A percentile compares a stretch with the other conserved stretches of the same genome.
Evolutionary conservation across 768 basidiomycete species (phyloP).

Genomic region (Tricholoma bakamatsutake): DNA sequence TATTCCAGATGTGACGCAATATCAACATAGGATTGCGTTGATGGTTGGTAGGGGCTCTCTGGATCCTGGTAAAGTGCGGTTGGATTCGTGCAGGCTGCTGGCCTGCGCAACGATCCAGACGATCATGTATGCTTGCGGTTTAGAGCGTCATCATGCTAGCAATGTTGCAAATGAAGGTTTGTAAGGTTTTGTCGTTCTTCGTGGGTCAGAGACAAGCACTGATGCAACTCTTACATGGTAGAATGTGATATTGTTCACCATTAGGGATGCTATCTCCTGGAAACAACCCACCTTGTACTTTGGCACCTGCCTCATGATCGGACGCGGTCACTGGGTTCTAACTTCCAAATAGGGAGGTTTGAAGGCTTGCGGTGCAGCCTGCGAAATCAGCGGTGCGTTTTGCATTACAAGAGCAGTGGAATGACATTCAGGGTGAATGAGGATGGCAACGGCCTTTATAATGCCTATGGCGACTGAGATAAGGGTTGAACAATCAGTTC

Average conservation of each 20-base stretch:
- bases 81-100: neutral
- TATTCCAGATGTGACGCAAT: neutral
- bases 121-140: neutral
- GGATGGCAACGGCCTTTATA: neutral
- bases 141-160: neutral
- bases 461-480: neutral
- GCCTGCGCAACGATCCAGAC: neutral
- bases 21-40: neutral
- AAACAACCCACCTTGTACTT: neutral
- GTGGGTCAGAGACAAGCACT: slow-evolving; percentile 2
- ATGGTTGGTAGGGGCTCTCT: neutral
- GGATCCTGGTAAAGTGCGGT: neutral
- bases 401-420: neutral
- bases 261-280: neutral
- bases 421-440: neutral
- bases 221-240: neutral
- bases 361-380: neutral
- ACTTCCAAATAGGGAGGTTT: neutral
- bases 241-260: neutral
- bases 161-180: neutral
- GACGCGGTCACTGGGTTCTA: neutral
- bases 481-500: neutral
- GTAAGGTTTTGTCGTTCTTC: neutral
- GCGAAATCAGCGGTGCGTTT: neutral
- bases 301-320: neutral